Evolutionary conservation across 371 early-diverging fungal species (phyloP).

Genomic region (Rhizopus microsporus): DNA sequence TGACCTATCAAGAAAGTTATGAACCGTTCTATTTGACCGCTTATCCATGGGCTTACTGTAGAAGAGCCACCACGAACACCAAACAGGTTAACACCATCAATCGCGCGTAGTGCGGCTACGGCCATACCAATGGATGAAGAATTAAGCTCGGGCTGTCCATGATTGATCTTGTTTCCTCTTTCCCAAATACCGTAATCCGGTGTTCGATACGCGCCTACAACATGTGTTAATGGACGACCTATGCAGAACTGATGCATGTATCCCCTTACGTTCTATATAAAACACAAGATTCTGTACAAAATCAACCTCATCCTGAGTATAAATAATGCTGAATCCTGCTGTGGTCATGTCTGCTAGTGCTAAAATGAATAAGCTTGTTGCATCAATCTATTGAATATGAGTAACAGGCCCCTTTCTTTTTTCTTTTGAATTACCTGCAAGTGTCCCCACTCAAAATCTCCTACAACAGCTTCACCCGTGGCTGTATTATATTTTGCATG

Average conservation of each 20-base stretch:
- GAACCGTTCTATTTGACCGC: slow-evolving; percentile 5
- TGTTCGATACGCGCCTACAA: slow-evolving; percentile 61
- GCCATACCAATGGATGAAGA: slow-evolving; percentile 90
- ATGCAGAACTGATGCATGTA: neutral
- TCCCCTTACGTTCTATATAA: slow-evolving; percentile 74
- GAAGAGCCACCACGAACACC: slow-evolving; percentile 79
- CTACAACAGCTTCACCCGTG: slow-evolving; percentile 88
- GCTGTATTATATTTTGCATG: slow-evolving; percentile 90
- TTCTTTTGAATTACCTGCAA: slow-evolving; percentile 40
- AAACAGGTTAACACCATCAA: slow-evolving; percentile 86
- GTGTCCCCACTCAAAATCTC: slow-evolving; percentile 84
- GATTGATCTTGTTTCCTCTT: slow-evolving; percentile 89
- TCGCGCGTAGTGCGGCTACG: slow-evolving; percentile 83
- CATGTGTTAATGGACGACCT: neutral
- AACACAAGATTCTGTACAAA: slow-evolving; percentile 90
- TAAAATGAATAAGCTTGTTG: slow-evolving; percentile 83
- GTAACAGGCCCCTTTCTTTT: too few relatives aligned
- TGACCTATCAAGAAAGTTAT: slow-evolving; percentile 47
- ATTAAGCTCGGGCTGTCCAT: slow-evolving; percentile 86
- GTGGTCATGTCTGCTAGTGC: slow-evolving; percentile 88
- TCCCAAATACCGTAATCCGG: slow-evolving; percentile 94
- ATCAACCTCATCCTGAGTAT: slow-evolving; percentile 85
- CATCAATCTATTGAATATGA: slow-evolving; percentile 62
- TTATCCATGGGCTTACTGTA: slow-evolving; percentile 52
- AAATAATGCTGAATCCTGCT: slow-evolving; percentile 75